These are phyloP conservation scores for Polytrichum formosum DNA, from an alignment of 225 moss, liverwort and hornwort species.

Conservation along the genomic window DNA sequence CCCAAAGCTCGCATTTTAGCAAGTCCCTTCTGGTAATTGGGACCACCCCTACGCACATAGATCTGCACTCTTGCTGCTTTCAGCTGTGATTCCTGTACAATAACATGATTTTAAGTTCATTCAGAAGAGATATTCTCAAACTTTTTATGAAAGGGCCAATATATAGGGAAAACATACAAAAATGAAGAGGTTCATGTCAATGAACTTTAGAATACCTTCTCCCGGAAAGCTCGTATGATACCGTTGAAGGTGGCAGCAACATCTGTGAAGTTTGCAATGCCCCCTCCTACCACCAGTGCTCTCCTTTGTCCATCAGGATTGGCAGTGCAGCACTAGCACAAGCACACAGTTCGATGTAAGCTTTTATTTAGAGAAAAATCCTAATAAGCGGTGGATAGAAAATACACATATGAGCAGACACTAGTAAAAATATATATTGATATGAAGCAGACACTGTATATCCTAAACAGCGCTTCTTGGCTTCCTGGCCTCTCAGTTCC, in stretches of 20 bases:
- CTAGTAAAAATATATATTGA: too few relatives aligned
- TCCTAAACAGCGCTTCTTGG: too few relatives aligned
- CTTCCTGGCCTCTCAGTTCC: too few relatives aligned
- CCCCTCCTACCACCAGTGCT: constrained; percentile 86
- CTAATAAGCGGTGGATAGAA: too few relatives aligned
- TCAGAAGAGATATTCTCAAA: not conserved
- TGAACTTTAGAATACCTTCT: constrained; percentile 52
- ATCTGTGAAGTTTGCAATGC: constrained; percentile 98
- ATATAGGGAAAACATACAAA: not conserved
- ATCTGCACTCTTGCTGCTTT: constrained; percentile 90
- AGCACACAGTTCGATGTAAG: not conserved
- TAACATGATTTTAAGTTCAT: not conserved
- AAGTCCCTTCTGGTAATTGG: constrained; percentile 91
- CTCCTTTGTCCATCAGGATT: constrained; percentile 84
- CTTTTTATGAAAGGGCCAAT: not conserved
- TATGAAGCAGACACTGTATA: too few relatives aligned
- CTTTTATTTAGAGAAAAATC: too few relatives aligned
- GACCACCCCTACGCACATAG: constrained; percentile 91
- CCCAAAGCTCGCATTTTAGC: constrained; percentile 89
- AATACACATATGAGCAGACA: too few relatives aligned
- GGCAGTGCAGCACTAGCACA: constrained; percentile 80
- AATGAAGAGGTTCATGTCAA: not conserved
- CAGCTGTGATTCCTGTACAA: constrained; percentile 73
- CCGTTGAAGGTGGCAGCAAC: constrained; percentile 95
- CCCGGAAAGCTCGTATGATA: constrained; percentile 87